Evolutionary conservation across 345 rosid genomes (phyloP), one percentile per base, ranked within the genome.

Genomic region (Eucalyptus dawsonii): DNA sequence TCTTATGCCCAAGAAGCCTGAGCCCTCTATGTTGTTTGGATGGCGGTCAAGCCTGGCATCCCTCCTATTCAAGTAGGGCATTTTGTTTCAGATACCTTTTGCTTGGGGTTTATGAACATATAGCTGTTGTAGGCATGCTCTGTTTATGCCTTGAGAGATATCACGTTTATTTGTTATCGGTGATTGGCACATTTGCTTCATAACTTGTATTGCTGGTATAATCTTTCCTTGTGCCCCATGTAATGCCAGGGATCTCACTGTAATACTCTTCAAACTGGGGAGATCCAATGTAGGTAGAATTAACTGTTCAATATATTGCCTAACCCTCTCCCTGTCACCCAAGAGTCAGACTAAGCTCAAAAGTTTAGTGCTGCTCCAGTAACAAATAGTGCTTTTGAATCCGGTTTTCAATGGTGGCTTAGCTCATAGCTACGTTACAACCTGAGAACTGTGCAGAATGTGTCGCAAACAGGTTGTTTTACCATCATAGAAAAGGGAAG

Each of bases 31-130:
- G 86, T 60, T 95, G 24, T 94, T 88, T 87, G 98, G 99, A 87
- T 94, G 97, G 99, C 94, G 97, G 81, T 90, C 90, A 6, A 92
- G 94, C 90, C 91, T 97, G 83, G 94, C 99, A 86, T 97, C 98
- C 65, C 89, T 97, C 91, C 93, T 97, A 29, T 96, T 93, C 92
- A 97, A 95, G 90, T 90, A 89, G 87, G 87, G 24, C 13, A 37
- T 19, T 86, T 50, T 45, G 87, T 25, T 86, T 50, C 44, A 2
- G 42, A 50, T 86, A 21, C 58, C 58, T 86, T 25, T 86, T 86
- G 37, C 37, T 86, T 40, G 85, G 85, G 47, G 29, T 76, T 76
- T 76, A 21, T 11, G 15, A 19, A 72, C 81, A 72, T 72, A 37
- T 72, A 72, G 45, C 81, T 37, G 47, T 40, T 14, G 47, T 11